phyloP scores from a whole-genome alignment of 1,139 yeast genomes.

The Taiozyma sp. region DNA sequence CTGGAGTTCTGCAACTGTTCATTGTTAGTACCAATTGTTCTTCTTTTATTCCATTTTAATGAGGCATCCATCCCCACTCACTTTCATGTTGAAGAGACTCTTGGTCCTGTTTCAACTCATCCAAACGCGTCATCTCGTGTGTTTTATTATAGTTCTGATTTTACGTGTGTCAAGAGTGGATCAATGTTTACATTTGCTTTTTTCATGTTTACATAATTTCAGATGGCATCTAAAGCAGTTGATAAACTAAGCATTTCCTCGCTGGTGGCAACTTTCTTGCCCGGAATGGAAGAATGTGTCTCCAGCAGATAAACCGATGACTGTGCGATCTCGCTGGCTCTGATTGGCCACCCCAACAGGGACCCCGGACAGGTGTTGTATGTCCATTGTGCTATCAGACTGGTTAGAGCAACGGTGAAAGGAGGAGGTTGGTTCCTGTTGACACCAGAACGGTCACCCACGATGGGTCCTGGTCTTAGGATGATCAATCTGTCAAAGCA shows the following conservation, averaged over 20 bases:
- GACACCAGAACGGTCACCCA: constrained; percentile 16
- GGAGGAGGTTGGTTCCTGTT: constrained; percentile 1
- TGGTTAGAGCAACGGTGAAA: constrained; percentile 2
- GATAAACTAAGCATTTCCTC: neutral
- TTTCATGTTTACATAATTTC: neutral
- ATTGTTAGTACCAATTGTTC: constrained; percentile 3
- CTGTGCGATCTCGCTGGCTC: constrained; percentile 14
- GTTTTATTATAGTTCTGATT: neutral
- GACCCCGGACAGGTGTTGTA: constrained; percentile 11
- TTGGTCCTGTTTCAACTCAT: constrained; percentile 16
- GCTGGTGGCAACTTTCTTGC: neutral
- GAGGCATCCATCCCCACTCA: constrained; percentile 3
- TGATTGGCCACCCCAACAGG: constrained; percentile 12
- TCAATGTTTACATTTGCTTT: neutral
- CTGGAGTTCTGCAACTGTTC: constrained; percentile 16
- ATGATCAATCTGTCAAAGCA: constrained; percentile 19
- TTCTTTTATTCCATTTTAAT: too few relatives aligned
- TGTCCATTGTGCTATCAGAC: constrained; percentile 8
- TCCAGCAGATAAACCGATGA: constrained; percentile 13
- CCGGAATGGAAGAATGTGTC: neutral
- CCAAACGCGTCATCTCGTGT: constrained; percentile 3
- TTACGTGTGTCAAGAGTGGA: neutral
- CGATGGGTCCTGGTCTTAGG: constrained; percentile 29
- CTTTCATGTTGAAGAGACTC: constrained; percentile 22
- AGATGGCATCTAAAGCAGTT: neutral